Evolutionary conservation across 108 stramenopile genomes (phyloP).

Genomic region (Craspedostauros australis): DNA sequence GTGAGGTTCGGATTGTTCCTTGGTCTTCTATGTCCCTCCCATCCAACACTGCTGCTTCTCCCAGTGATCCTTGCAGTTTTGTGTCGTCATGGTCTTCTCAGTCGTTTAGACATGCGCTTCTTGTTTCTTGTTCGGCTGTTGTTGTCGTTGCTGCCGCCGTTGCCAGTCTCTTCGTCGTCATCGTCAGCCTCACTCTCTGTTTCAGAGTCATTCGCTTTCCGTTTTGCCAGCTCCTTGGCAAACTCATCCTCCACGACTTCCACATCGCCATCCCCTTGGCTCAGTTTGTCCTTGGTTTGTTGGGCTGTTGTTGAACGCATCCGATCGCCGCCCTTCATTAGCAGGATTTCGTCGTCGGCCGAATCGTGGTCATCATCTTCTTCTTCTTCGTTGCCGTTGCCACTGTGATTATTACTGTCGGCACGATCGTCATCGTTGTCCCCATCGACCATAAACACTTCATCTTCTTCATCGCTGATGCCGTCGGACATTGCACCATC

Average conservation of each 20-base stretch:
- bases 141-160: too few species aligned
- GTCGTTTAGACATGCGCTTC: too few species aligned
- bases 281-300: slow-evolving; percentile 1
- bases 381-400: slow-evolving; percentile 25
- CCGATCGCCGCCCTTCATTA: neutral
- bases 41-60: too few species aligned
- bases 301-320: neutral
- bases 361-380: slow-evolving; percentile 20
- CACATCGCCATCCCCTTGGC: slow-evolving; percentile 14
- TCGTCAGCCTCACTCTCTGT: slow-evolving; percentile 28
- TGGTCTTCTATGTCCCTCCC: too few species aligned
- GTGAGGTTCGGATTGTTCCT: too few species aligned
- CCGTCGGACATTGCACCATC: slow-evolving; percentile 1
- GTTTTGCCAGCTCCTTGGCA: slow-evolving; percentile 9
- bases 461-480: slow-evolving; percentile 33
- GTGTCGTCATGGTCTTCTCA: too few species aligned
- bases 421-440: slow-evolving; percentile 1
- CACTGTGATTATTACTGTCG: slow-evolving; percentile 11
- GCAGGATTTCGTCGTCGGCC: slow-evolving; percentile 13
- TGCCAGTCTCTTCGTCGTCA: neutral
- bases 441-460: slow-evolving; percentile 14
- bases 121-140: too few species aligned
- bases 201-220: neutral
- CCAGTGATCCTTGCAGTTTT: too few species aligned
- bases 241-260: slow-evolving; percentile 12